Evolutionary conservation across 2,329 filamentous ascomycete genomes (phyloP).

Genomic region (Trichoderma hamatum): DNA sequence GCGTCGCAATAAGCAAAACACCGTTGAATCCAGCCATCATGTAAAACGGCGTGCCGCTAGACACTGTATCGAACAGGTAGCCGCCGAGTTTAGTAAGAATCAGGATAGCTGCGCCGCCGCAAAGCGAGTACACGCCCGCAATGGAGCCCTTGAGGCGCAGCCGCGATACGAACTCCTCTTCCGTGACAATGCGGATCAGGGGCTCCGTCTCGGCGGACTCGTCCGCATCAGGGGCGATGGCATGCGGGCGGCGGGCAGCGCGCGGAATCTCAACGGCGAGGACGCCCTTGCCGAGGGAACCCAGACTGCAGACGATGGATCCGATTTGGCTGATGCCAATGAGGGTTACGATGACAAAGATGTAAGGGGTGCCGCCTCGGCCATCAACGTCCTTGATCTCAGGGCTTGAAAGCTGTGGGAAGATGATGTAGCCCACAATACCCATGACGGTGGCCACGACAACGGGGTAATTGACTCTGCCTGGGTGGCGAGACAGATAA

Average conservation of each 20-base stretch:
- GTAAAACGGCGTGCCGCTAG: constrained; percentile 82
- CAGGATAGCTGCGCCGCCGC: constrained; percentile 86
- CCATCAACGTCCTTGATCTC: constrained; percentile 68
- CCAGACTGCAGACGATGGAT: constrained; percentile 93
- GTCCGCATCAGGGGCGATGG: constrained; percentile 42
- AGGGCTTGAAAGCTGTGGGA: constrained; percentile 77
- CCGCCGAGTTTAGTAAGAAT: constrained; percentile 91
- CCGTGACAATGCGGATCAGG: constrained; percentile 41
- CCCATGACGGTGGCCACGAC: constrained; percentile 72
- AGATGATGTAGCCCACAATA: constrained; percentile 74
- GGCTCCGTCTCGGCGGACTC: constrained; percentile 49
- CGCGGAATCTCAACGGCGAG: constrained; percentile 54
- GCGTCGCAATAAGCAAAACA: constrained; percentile 62
- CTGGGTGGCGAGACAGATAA: constrained; percentile 72
- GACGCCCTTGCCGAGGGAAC: constrained; percentile 80
- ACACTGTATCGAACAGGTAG: constrained; percentile 76
- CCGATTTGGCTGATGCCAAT: constrained; percentile 95
- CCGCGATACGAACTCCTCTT: constrained; percentile 47
- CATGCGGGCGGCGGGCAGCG: constrained; percentile 33
- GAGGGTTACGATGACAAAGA: constrained; percentile 77
- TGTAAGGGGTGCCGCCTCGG: constrained; percentile 65
- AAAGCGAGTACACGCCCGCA: constrained; percentile 90
- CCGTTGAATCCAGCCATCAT: constrained; percentile 91
- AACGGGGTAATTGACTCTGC: constrained; percentile 72
- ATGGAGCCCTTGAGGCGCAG: constrained; percentile 85